Evolutionary conservation across 1,139 yeast species (phyloP).

Genomic region (Magnusiomyces tetraspermus): DNA sequence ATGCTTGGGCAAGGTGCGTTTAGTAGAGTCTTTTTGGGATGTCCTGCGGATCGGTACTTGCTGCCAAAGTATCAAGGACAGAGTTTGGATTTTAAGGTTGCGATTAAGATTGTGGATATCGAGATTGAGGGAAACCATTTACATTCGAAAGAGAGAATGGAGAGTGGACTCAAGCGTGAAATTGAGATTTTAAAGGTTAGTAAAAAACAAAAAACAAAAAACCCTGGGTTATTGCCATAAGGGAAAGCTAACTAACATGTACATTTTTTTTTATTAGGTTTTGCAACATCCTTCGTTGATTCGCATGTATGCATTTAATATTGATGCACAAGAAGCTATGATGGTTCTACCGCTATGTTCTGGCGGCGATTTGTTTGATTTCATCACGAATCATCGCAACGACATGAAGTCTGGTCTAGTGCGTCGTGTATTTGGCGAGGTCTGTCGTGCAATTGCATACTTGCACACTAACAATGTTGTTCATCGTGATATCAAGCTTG

Average conservation of each 20-base stretch:
- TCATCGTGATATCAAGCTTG: constrained; percentile 83
- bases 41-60: constrained; percentile 25
- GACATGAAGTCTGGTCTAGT: constrained; percentile 25
- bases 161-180: constrained; percentile 67
- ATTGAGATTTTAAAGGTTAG: constrained; percentile 44
- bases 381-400: constrained; percentile 40
- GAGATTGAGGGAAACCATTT: constrained; percentile 1
- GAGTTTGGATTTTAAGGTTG: constrained; percentile 29
- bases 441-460: constrained; percentile 60
- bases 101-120: constrained; percentile 32
- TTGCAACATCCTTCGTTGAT: constrained; percentile 38
- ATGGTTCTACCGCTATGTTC: constrained; percentile 66
- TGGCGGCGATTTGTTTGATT: constrained; percentile 77
- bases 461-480: constrained; percentile 59
- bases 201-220: too few species aligned
- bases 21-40: constrained; percentile 33
- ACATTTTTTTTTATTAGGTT: constrained; percentile 18
- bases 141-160: constrained; percentile 43
- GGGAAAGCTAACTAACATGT: constrained; percentile 22
- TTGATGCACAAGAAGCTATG: constrained; percentile 30
- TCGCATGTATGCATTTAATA: constrained; percentile 33
- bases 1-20: constrained; percentile 36
- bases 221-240: constrained; percentile 36
- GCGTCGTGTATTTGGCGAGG: constrained; percentile 57
- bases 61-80: constrained; percentile 36